Conservation (phyloP, 768 basidiomycete species). For the Suillus cothurnatus region DNA sequence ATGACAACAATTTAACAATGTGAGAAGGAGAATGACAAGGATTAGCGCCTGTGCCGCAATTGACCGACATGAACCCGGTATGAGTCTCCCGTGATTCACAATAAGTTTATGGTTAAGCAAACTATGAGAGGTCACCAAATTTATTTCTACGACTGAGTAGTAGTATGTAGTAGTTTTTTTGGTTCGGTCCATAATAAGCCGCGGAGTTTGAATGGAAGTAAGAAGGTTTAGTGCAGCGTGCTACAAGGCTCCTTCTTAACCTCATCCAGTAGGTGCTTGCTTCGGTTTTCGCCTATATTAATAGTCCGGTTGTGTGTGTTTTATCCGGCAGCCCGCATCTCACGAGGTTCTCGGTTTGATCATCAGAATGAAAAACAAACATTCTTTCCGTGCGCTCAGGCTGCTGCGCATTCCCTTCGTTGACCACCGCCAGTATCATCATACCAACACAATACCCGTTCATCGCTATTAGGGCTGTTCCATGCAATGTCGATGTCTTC, state of each 20-base stretch:
- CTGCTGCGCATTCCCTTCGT: neutral
- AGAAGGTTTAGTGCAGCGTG: neutral
- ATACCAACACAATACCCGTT: neutral
- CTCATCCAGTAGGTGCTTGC: neutral
- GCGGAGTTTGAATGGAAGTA: neutral
- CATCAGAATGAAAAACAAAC: constrained; percentile 1
- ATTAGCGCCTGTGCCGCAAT: neutral
- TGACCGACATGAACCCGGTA: neutral
- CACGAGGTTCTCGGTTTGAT: constrained; percentile 1
- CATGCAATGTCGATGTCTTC: constrained; percentile 24
- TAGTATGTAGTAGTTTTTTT: neutral
- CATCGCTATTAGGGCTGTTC: neutral
- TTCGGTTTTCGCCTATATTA: neutral
- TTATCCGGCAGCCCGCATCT: neutral
- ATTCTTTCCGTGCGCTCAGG: neutral
- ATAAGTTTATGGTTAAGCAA: neutral
- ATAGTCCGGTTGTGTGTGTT: neutral
- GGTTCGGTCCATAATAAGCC: neutral
- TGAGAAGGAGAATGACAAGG: neutral
- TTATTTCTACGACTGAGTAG: neutral
- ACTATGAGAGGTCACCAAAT: neutral
- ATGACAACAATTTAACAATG: neutral
- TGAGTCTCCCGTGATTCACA: neutral
- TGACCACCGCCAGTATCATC: constrained; percentile 1
- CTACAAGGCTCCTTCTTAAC: neutral